phyloP scores from a whole-genome alignment of 1,284 basidiomycete species.

The Malassezia japonica region DNA sequence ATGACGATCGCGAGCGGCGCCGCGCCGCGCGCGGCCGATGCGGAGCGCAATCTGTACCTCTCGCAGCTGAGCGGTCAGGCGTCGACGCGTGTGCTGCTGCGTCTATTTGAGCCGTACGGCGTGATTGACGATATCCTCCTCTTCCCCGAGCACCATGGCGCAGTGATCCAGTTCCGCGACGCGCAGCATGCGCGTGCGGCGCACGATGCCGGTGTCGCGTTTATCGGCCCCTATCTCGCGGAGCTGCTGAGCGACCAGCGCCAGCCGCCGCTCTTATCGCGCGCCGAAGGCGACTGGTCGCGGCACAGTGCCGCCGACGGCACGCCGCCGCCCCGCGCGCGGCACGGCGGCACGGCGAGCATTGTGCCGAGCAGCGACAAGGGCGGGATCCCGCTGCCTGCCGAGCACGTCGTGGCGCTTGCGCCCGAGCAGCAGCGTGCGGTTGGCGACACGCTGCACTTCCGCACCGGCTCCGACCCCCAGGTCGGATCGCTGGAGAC shows the following conservation, averaged over 20 bases:
- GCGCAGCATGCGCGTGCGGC: background rate
- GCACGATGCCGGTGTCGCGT: constrained; percentile 1
- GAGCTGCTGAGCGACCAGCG: constrained; percentile 8
- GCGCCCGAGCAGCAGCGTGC: constrained; percentile 59
- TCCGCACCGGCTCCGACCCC: constrained; percentile 53
- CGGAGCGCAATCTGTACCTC: constrained; percentile 9
- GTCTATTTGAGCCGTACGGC: constrained; percentile 17
- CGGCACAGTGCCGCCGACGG: background rate
- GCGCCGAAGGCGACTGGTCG: background rate
- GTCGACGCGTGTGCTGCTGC: constrained; percentile 8
- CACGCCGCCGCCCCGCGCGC: background rate
- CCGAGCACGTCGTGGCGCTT: constrained; percentile 47
- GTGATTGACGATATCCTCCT: constrained; percentile 11
- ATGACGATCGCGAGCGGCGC: background rate
- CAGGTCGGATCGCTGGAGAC: constrained; percentile 52
- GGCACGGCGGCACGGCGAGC: constrained; percentile 39
- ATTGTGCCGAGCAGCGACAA: constrained; percentile 47
- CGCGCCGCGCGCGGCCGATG: background rate
- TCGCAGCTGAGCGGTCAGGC: constrained; percentile 4
- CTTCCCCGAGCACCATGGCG: constrained; percentile 9
- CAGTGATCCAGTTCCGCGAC: constrained; percentile 8
- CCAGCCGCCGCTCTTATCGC: constrained; percentile 1
- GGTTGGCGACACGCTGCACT: constrained; percentile 57
- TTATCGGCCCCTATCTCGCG: constrained; percentile 9
- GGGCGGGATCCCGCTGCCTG: constrained; percentile 44